phyloP scores from a whole-genome alignment of 2,329 filamentous ascomycete genomes.

The Escovopsis weberi region DNA sequence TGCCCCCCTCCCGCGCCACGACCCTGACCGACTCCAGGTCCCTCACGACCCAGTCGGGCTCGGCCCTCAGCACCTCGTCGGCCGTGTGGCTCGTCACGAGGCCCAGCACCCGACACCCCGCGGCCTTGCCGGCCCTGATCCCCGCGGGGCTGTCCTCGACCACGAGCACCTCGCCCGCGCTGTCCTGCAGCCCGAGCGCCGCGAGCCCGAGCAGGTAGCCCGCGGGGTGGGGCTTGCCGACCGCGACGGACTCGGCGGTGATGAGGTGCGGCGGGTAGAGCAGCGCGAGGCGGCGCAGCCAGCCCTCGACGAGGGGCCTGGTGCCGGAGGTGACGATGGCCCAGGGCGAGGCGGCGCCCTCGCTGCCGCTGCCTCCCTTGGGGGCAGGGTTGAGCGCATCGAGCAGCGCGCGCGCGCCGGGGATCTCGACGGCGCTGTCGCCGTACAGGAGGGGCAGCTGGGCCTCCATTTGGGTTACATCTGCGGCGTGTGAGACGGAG shows the following conservation, averaged over 20 bases:
- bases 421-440: conserved; percentile 68
- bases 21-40: conserved; percentile 64
- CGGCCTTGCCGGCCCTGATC: conserved; percentile 68
- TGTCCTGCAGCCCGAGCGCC: conserved; percentile 38
- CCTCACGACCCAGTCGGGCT: conserved; percentile 76
- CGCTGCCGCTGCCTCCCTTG: too few species aligned
- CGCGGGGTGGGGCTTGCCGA: conserved; percentile 63
- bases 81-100: conserved; percentile 70
- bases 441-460: conserved; percentile 65
- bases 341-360: conserved; percentile 48
- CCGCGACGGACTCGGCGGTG: conserved; percentile 59
- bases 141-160: conserved; percentile 84
- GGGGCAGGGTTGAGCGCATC: conserved; percentile 40
- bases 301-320: conserved; percentile 51
- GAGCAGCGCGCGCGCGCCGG: conserved; percentile 62
- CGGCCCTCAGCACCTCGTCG: conserved; percentile 55
- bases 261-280: conserved; percentile 52
- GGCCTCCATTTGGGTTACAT: conserved; percentile 66
- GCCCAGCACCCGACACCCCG: conserved; percentile 74
- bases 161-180: conserved; percentile 48
- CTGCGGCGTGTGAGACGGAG: conserved; percentile 26
- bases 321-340: conserved; percentile 75
- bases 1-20: conserved; percentile 39
- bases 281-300: conserved; percentile 53
- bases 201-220: conserved; percentile 58